Conservation (phyloP, 345 rosid genomes). For the Salix koriyanagi region DNA sequence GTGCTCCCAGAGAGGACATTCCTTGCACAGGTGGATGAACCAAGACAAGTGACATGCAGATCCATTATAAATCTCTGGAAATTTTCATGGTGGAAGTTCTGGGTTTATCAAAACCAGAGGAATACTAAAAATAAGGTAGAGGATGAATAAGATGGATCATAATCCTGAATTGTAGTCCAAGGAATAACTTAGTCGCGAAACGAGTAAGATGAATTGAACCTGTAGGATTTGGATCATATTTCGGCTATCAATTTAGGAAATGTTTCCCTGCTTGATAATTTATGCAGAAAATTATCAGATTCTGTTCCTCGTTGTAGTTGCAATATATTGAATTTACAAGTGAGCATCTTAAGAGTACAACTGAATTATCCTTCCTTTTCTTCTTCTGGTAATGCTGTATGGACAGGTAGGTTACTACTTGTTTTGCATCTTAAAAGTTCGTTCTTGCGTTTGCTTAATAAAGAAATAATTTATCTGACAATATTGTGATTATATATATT, state of each 20-base stretch:
- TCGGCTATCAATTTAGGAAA: background rate
- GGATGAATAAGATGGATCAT: background rate
- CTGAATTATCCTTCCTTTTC: no score
- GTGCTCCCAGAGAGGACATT: slow-evolving; percentile 16
- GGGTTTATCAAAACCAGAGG: background rate
- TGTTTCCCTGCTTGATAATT: background rate
- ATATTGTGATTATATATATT: background rate
- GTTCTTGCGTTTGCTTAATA: slow-evolving; percentile 13
- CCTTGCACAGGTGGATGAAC: slow-evolving; percentile 18
- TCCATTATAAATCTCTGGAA: slow-evolving; percentile 38
- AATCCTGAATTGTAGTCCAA: background rate
- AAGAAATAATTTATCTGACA: slow-evolving; percentile 14
- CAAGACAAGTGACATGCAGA: slow-evolving; percentile 19
- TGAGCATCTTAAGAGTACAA: background rate
- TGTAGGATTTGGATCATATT: background rate
- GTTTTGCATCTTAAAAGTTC: background rate
- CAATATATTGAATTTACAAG: background rate
- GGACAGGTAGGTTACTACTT: background rate
- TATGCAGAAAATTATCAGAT: background rate
- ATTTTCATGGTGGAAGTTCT: slow-evolving; percentile 42
- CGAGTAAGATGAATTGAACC: background rate
- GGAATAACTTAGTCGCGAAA: background rate
- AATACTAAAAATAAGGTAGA: background rate
- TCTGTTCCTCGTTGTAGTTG: background rate
- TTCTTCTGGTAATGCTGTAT: background rate